Evolutionary conservation across 768 basidiomycete genomes (phyloP).

Genomic region (Macrolepiota dolichaula): DNA sequence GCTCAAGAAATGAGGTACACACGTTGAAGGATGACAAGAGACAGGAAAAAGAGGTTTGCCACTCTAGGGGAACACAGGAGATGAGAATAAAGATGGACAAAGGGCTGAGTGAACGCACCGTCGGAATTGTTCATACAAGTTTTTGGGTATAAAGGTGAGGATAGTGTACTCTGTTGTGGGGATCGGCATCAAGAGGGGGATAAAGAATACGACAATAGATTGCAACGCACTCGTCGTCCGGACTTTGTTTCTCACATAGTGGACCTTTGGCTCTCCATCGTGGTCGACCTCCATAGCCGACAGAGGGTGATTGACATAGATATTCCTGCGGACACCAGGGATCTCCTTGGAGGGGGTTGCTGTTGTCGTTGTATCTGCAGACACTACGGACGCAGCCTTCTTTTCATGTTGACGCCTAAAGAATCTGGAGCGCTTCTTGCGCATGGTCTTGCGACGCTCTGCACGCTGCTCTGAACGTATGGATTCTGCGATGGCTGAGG

Average conservation of each 20-base stretch:
- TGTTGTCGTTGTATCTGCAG: conserved; percentile 16
- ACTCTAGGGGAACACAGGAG: conserved; percentile 39
- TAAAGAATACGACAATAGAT: background rate
- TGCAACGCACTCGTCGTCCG: conserved; percentile 79
- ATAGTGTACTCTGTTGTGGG: conserved; percentile 74
- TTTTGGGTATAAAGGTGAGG: conserved; percentile 89
- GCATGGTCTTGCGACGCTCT: conserved; percentile 49
- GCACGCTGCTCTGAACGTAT: conserved; percentile 74
- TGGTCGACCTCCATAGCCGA: conserved; percentile 62
- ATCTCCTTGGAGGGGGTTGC: conserved; percentile 34
- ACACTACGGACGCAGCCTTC: conserved; percentile 28
- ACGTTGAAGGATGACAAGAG: conserved; percentile 80
- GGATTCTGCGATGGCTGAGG: conserved; percentile 85
- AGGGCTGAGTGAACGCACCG: conserved; percentile 44
- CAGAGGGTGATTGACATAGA: conserved; percentile 78
- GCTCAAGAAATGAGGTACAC: conserved; percentile 18
- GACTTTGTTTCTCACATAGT: conserved; percentile 93
- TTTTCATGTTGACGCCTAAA: conserved; percentile 51
- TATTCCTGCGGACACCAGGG: conserved; percentile 58
- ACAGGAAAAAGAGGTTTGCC: conserved; percentile 91
- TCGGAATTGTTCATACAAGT: conserved; percentile 92
- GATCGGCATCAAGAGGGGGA: conserved; percentile 13
- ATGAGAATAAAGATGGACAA: background rate
- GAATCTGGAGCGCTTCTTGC: conserved; percentile 54
- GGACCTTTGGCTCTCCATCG: conserved; percentile 70